Conservation (phyloP, 2,329 filamentous ascomycete genomes). For the Phyllosticta capitalensis region DNA sequence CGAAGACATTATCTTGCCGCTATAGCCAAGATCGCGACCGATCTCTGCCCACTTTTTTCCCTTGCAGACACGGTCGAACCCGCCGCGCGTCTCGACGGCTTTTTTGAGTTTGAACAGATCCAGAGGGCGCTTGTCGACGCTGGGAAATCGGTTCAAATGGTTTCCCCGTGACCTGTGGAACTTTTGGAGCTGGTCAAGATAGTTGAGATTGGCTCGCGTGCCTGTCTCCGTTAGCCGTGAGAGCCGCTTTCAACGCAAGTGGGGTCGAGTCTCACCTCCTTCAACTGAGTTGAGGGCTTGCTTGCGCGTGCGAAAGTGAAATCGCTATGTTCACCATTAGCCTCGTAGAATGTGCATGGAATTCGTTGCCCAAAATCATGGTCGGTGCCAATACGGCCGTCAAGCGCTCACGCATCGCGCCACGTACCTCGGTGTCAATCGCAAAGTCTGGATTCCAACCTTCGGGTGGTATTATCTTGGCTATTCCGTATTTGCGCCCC, state of each 20-base stretch:
- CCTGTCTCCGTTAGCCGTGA: constrained; percentile 40
- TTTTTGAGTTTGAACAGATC: constrained; percentile 96
- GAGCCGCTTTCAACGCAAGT: background rate
- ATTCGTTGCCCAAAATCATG: background rate
- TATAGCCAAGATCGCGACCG: constrained; percentile 90
- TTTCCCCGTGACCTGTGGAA: constrained; percentile 96
- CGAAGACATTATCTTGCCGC: constrained; percentile 99
- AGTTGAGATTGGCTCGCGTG: constrained; percentile 89
- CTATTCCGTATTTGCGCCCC: constrained; percentile 79
- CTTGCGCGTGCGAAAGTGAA: constrained; percentile 92
- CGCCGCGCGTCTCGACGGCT: constrained; percentile 85
- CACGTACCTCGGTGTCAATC: constrained; percentile 85
- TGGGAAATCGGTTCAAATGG: constrained; percentile 86
- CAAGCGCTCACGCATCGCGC: background rate
- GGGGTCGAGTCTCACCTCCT: constrained; percentile 63
- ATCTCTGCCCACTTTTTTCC: constrained; percentile 99
- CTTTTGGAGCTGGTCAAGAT: constrained; percentile 87
- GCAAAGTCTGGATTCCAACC: constrained; percentile 92
- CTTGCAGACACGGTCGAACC: constrained; percentile 95
- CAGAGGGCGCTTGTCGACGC: constrained; percentile 93
- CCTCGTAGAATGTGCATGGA: background rate
- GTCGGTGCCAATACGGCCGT: background rate
- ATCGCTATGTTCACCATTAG: constrained; percentile 51
- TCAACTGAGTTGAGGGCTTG: constrained; percentile 97
- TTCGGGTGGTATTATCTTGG: constrained; percentile 91